These are phyloP conservation scores for Areca catechu DNA, from an alignment of 176 grass and related monocot genomes.

Conservation along the genomic window DNA sequence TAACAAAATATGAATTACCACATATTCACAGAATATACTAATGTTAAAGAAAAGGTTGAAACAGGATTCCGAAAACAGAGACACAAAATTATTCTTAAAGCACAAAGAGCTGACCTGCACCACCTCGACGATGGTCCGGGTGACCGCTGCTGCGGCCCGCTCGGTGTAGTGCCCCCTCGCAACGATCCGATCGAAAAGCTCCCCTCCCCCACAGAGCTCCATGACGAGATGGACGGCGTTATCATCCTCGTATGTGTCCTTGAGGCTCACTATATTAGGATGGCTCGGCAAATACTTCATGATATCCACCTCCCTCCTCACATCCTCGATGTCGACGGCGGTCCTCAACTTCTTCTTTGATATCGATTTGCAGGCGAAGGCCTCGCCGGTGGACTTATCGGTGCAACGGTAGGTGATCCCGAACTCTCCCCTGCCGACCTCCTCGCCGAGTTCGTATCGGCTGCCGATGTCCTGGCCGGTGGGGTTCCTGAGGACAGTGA, in stretches of 20 bases:
- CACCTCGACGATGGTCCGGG: constrained; percentile 71
- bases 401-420: constrained; percentile 94
- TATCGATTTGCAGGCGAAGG: constrained; percentile 77
- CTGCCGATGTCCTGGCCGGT: constrained; percentile 47
- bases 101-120: constrained; percentile 49
- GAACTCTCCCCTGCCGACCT: constrained; percentile 82
- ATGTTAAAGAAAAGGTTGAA: neutral
- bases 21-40: too few relatives aligned
- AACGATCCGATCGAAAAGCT: constrained; percentile 81
- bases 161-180: constrained; percentile 71
- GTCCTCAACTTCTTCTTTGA: constrained; percentile 93
- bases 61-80: neutral
- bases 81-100: too few relatives aligned
- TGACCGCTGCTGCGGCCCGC: constrained; percentile 47
- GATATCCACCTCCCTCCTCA: constrained; percentile 76
- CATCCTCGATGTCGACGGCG: constrained; percentile 69
- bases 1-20: neutral
- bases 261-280: constrained; percentile 68
- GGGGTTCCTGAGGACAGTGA: constrained; percentile 45
- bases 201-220: constrained; percentile 86
- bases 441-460: constrained; percentile 66
- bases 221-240: constrained; percentile 77
- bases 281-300: constrained; percentile 60
- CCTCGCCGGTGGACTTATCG: constrained; percentile 26
- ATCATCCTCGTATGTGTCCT: constrained; percentile 80